phyloP scores from a whole-genome alignment of 2,329 filamentous ascomycete genomes.

The Colletotrichum sidae region DNA sequence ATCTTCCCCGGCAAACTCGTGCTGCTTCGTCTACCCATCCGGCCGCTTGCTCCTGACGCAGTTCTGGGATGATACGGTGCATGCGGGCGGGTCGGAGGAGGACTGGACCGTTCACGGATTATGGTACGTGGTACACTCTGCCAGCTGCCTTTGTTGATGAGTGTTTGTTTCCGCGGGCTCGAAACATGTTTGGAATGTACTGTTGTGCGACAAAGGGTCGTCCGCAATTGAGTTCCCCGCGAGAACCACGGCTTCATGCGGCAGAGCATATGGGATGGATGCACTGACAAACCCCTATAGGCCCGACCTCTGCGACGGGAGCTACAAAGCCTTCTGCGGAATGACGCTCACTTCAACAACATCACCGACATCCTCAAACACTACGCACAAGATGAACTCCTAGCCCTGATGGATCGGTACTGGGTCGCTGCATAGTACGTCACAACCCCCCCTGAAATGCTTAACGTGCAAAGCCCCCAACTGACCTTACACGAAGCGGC shows the following conservation, averaged over 20 bases:
- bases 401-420: slow-evolving; percentile 55
- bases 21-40: slow-evolving; percentile 56
- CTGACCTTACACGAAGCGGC: slow-evolving; percentile 43
- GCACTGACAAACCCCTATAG: slow-evolving; percentile 40
- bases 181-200: neutral
- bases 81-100: slow-evolving; percentile 53
- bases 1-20: slow-evolving; percentile 50
- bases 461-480: neutral
- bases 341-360: slow-evolving; percentile 55
- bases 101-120: slow-evolving; percentile 59
- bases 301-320: slow-evolving; percentile 58
- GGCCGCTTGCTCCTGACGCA: slow-evolving; percentile 56
- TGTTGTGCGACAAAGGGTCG: neutral
- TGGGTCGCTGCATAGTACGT: slow-evolving; percentile 55
- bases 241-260: no score
- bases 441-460: neutral
- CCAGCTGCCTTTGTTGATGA: neutral
- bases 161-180: neutral
- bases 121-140: slow-evolving; percentile 45
- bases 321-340: slow-evolving; percentile 55
- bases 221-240: neutral
- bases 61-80: slow-evolving; percentile 56
- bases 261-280: neutral
- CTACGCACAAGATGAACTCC: slow-evolving; percentile 52
- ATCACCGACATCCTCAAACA: slow-evolving; percentile 55